Evolutionary conservation across 2,329 filamentous ascomycete species (phyloP), one percentile per base, ranked within the genome.

Genomic region (Penicillium sp.): DNA sequence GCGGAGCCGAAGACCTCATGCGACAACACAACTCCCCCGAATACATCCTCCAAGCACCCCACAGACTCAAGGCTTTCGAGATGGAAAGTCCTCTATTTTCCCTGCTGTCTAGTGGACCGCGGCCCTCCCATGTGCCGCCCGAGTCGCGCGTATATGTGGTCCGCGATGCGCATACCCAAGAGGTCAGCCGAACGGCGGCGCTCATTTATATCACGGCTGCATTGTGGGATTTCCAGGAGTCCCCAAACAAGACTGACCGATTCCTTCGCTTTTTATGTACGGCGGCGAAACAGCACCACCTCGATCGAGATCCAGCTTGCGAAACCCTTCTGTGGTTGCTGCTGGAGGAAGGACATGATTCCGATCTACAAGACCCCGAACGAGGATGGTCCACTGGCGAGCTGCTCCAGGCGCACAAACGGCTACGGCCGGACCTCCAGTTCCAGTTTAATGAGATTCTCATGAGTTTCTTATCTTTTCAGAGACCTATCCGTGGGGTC

Each of bases 301-400:
- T 77, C 7, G 71, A 73, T 50, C 69, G 68, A 17, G 63, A 71
- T 50, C 73, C 69, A 4, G 73, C 73, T 3, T 73, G 73, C 50
- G 75, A 78, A 63, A 75, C 73, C 3, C 70, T 78, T 15, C 50
- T 76, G 17, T 78, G 73, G 72, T 58, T 76, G n/a, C 62, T 78
- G 6, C 56, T 78, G 15, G 72, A 76, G 47, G 75, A 77, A 59
- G 59, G 59, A 2, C 74, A 65, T 51, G 69, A 73, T n/a, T 38
- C 64, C 6, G 74, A 76, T 56, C 53, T 78, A 53, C 72, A 66
- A 52, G 69, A 75, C 27, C 62, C 71, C 0, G 67, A 73, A 50
- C 73, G 75, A 25, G 67, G 65, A 19, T 77, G 75, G 74, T 71
- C 67, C 9, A 73, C 72, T 0, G 73, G 71, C 4, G 72, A 75